Conservation (phyloP, 495 filamentous ascomycete genomes). For the Penicillium pulvis region DNA sequence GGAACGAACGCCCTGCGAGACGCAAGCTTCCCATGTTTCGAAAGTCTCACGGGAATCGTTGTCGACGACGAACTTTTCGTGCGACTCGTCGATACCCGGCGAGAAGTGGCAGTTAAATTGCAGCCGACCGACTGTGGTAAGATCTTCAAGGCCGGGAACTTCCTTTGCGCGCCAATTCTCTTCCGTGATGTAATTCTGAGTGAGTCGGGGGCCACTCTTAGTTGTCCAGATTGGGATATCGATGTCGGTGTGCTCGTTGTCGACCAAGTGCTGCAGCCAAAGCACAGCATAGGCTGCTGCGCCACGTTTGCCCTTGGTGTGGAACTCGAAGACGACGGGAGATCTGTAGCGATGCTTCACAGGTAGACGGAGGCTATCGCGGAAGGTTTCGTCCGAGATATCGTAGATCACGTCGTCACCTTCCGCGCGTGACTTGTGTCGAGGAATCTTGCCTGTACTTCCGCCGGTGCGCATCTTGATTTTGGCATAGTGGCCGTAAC, state of each 20-base stretch:
- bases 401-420: slow-evolving; percentile 69
- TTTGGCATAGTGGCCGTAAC: slow-evolving; percentile 62
- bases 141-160: slow-evolving; percentile 66
- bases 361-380: slow-evolving; percentile 70
- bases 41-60: slow-evolving; percentile 90
- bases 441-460: slow-evolving; percentile 67
- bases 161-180: slow-evolving; percentile 59
- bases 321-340: slow-evolving; percentile 87
- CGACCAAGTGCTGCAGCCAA: slow-evolving; percentile 83
- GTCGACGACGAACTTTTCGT: slow-evolving; percentile 78
- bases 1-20: slow-evolving; percentile 76
- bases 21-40: slow-evolving; percentile 91
- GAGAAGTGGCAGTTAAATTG: slow-evolving; percentile 80
- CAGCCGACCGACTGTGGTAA: slow-evolving; percentile 78
- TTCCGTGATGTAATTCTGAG: slow-evolving; percentile 88
- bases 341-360: slow-evolving; percentile 88
- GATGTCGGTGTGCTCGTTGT: slow-evolving; percentile 72
- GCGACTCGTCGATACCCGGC: slow-evolving; percentile 87
- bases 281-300: slow-evolving; percentile 74
- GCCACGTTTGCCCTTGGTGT: slow-evolving; percentile 64
- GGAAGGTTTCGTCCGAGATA: slow-evolving; percentile 55
- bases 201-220: slow-evolving; percentile 67
- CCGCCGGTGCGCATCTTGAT: slow-evolving; percentile 83
- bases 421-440: slow-evolving; percentile 59
- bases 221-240: slow-evolving; percentile 88